phyloP scores from a whole-genome alignment of 2,329 filamentous ascomycete genomes.

The Botrytis elliptica region DNA sequence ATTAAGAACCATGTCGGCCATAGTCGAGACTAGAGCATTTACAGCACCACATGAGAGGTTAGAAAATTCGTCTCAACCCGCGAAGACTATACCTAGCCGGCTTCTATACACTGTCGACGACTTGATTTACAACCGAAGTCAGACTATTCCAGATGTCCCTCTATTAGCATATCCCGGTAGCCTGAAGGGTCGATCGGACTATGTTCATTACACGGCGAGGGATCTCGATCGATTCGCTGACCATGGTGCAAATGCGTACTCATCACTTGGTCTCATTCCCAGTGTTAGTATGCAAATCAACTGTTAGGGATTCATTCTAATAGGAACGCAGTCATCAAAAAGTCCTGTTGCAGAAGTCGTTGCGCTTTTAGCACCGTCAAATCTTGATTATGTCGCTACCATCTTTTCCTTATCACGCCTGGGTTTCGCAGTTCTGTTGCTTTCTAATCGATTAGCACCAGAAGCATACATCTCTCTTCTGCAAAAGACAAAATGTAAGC shows the following conservation, averaged over 20 bases:
- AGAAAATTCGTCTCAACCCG: not conserved
- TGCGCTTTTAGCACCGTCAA: slow-evolving; percentile 34
- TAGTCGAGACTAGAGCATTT: slow-evolving; percentile 6
- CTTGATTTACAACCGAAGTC: slow-evolving; percentile 30
- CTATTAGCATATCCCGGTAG: slow-evolving; percentile 34
- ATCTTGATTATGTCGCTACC: slow-evolving; percentile 52
- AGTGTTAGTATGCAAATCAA: slow-evolving; percentile 17
- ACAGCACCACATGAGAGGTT: not conserved
- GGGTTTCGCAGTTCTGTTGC: slow-evolving; percentile 52
- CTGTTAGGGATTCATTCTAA: not conserved
- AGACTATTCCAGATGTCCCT: slow-evolving; percentile 30
- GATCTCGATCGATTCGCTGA: slow-evolving; percentile 38
- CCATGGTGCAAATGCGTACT: slow-evolving; percentile 30
- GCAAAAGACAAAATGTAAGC: slow-evolving; percentile 41
- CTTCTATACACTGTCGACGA: slow-evolving; percentile 31
- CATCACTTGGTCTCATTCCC: slow-evolving; percentile 28
- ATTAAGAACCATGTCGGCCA: slow-evolving; percentile 2
- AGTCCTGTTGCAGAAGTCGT: slow-evolving; percentile 24
- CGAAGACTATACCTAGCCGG: not conserved
- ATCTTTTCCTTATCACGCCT: slow-evolving; percentile 52
- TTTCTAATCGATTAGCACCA: slow-evolving; percentile 53
- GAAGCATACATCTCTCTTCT: slow-evolving; percentile 51
- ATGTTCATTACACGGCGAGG: slow-evolving; percentile 34
- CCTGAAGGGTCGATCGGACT: slow-evolving; percentile 30
- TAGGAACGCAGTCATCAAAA: not conserved